Conservation (phyloP, 768 basidiomycete genomes). For the Lentinula guzmanii region DNA sequence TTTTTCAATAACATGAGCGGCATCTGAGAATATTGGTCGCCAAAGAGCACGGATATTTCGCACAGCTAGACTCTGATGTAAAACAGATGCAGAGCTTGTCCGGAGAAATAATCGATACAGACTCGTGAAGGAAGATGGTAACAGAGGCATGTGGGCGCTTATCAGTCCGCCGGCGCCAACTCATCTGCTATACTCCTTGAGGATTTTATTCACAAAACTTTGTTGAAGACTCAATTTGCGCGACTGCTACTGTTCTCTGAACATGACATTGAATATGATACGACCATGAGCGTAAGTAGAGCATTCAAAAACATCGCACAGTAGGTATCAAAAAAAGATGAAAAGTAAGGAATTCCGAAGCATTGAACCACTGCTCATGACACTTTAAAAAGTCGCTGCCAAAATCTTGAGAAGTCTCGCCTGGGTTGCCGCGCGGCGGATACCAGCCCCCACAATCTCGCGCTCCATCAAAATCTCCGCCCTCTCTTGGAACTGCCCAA, state of each 20-base stretch:
- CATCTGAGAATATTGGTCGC: slow-evolving; percentile 50
- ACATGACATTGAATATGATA: too few species aligned
- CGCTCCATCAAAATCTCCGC: slow-evolving; percentile 5
- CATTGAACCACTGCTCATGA: too few species aligned
- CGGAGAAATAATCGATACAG: slow-evolving; percentile 58
- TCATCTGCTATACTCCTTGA: too few species aligned
- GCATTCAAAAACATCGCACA: too few species aligned
- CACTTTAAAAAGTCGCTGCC: not conserved
- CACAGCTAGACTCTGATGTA: slow-evolving; percentile 42
- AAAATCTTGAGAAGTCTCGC: not conserved
- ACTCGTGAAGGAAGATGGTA: slow-evolving; percentile 34
- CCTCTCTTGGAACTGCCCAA: not conserved
- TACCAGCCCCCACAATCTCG: not conserved
- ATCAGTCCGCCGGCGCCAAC: too few species aligned
- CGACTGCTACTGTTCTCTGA: too few species aligned
- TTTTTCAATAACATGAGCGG: slow-evolving; percentile 34
- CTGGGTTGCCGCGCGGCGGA: not conserved
- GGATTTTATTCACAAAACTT: too few species aligned
- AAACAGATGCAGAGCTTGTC: slow-evolving; percentile 49
- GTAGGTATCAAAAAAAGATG: too few species aligned
- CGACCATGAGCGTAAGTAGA: too few species aligned
- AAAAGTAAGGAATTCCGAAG: too few species aligned
- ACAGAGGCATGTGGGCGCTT: not conserved
- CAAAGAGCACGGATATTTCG: slow-evolving; percentile 41
- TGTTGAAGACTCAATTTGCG: too few species aligned